Conservation (phyloP, 2,329 filamentous ascomycete genomes). For the Alternaria tenuissima region DNA sequence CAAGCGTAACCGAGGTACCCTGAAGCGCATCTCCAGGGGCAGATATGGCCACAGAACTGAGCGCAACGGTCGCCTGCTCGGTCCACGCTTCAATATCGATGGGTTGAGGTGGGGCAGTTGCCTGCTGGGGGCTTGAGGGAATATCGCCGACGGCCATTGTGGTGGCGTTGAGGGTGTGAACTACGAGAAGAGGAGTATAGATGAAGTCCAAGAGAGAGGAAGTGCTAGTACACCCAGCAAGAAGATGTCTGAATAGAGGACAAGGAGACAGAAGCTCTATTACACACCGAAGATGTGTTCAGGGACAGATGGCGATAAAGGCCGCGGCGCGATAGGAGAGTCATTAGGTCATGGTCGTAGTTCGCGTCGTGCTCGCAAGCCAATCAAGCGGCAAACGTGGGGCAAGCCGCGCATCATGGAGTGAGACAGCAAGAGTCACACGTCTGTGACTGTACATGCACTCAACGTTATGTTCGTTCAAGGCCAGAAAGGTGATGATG, state of each 20-base stretch:
- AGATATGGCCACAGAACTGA: slow-evolving; percentile 53
- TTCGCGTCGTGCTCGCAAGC: slow-evolving; percentile 29
- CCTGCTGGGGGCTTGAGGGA: slow-evolving; percentile 31
- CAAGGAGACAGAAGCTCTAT: slow-evolving; percentile 2
- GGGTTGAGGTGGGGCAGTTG: slow-evolving; percentile 30
- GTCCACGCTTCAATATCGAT: slow-evolving; percentile 60
- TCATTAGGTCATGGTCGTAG: slow-evolving; percentile 27
- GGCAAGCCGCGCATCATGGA: slow-evolving; percentile 16
- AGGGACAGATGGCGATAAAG: slow-evolving; percentile 26
- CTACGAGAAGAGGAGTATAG: neutral
- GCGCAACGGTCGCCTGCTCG: slow-evolving; percentile 54
- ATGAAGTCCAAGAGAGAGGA: neutral
- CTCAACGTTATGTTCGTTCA: neutral
- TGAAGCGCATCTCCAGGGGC: slow-evolving; percentile 42
- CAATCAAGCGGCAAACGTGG: slow-evolving; percentile 42
- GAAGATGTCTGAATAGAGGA: neutral
- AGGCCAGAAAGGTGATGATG: neutral
- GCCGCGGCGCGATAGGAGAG: slow-evolving; percentile 28
- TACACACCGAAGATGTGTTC: slow-evolving; percentile 14
- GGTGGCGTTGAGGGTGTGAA: slow-evolving; percentile 20
- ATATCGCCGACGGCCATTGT: slow-evolving; percentile 48
- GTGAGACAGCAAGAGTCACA: slow-evolving; percentile 21
- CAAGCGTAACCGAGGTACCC: slow-evolving; percentile 70
- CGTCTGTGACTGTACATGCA: slow-evolving; percentile 19
- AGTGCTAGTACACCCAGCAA: neutral